Conservation (phyloP, 2,329 filamentous ascomycete species). For the Colletotrichum caudatum region DNA sequence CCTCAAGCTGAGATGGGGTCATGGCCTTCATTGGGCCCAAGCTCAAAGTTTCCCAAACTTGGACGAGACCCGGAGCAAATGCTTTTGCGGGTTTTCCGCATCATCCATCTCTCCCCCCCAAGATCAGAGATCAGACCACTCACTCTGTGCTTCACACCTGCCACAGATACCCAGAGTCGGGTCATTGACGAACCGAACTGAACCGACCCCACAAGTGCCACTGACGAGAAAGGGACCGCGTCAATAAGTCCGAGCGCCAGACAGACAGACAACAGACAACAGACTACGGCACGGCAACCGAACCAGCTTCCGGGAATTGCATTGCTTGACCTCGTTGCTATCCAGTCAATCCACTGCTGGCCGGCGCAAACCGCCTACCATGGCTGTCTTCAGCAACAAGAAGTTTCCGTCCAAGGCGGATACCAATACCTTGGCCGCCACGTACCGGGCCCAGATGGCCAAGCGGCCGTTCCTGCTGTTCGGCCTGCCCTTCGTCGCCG, state of each 20-base stretch:
- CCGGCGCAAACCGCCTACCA: slow-evolving; percentile 49
- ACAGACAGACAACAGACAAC: not conserved
- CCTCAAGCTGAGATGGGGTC: not conserved
- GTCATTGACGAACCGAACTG: not conserved
- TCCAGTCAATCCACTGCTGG: not conserved
- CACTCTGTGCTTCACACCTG: slow-evolving; percentile 12
- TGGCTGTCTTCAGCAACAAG: slow-evolving; percentile 76
- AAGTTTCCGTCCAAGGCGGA: slow-evolving; percentile 77
- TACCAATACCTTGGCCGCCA: slow-evolving; percentile 75
- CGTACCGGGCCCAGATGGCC: slow-evolving; percentile 80
- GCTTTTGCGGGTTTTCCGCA: slow-evolving; percentile 8
- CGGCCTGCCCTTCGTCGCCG: slow-evolving; percentile 89
- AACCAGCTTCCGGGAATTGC: no score
- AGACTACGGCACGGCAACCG: not conserved
- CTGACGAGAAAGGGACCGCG: not conserved
- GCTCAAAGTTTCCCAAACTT: slow-evolving; percentile 28
- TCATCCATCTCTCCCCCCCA: not conserved
- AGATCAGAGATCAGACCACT: slow-evolving; percentile 27
- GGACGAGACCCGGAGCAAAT: slow-evolving; percentile 5
- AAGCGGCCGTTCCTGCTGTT: slow-evolving; percentile 92
- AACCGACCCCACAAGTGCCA: not conserved
- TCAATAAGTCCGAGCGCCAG: not conserved
- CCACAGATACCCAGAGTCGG: slow-evolving; percentile 5
- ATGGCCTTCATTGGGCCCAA: slow-evolving; percentile 20
- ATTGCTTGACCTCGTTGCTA: not conserved